Conservation (phyloP, 306 rosid genomes). For the Macrotyloma uniflorum region DNA sequence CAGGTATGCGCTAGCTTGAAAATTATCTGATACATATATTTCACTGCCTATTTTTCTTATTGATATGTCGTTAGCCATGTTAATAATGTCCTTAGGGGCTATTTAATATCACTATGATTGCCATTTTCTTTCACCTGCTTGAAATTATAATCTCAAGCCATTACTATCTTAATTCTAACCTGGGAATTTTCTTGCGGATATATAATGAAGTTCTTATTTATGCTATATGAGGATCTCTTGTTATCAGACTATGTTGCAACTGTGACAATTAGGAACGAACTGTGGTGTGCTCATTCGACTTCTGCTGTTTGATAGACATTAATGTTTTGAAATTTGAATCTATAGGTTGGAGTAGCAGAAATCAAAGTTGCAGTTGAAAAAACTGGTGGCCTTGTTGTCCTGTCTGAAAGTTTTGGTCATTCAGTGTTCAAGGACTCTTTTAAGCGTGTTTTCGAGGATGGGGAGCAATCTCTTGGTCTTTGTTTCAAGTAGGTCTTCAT, state of each 20-base stretch:
- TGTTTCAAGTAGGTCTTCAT: constrained; percentile 77
- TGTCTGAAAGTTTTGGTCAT: constrained; percentile 91
- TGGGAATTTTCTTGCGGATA: not conserved
- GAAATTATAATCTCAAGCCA: not conserved
- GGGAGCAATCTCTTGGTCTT: constrained; percentile 92
- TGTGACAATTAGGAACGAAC: constrained; percentile 5
- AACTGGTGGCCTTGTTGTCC: constrained; percentile 89
- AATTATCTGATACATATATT: constrained; percentile 26
- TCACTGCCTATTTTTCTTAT: not conserved
- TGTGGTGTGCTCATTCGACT: not conserved
- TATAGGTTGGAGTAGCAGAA: constrained; percentile 93
- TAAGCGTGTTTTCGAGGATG: constrained; percentile 84
- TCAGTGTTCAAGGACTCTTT: constrained; percentile 93
- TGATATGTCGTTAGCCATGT: not conserved
- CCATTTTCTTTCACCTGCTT: not conserved
- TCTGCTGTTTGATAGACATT: constrained; percentile 15
- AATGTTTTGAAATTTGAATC: constrained; percentile 38
- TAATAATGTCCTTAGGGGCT: not conserved
- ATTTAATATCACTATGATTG: not conserved
- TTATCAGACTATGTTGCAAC: constrained; percentile 8
- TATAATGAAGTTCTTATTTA: not conserved
- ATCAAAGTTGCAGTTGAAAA: constrained; percentile 89
- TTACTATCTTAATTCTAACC: not conserved
- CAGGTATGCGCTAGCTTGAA: constrained; percentile 60
- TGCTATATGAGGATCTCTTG: not conserved